Base-by-base conservation (phyloP, 306 rosid genomes). In the Quillaja saponaria region DNA sequence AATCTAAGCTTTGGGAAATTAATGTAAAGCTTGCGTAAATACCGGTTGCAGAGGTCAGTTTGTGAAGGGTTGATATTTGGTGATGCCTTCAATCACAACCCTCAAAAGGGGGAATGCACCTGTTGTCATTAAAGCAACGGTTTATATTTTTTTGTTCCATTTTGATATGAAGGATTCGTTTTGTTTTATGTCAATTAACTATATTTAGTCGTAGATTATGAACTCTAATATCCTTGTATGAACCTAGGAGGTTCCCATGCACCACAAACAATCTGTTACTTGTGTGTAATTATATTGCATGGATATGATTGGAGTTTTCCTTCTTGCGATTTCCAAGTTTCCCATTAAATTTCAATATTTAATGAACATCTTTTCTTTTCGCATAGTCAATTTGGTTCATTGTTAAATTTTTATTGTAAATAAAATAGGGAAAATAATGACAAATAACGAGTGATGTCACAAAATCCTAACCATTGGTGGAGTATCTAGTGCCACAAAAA, bases 81-180 rank as follows among this genome's bases (percentile, higher is more conserved):
- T 11, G 55, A 60, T 17, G 55, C 66, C 87, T 65, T 72, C 65
- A 67, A 69, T 61, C 59, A 38, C 51, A 65, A 68, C 60, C 78
- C 75, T 63, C 60, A 33, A 63, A 74, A 25, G 16, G 65, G 63
- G 80, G 55, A 55, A 40, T 37, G 49, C 66, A 28, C 75, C 9
- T 61, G 66, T 75, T 68, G 68, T 49, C 58, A 33, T 38, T 12
- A 12, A 6, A 42, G 66, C 78, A 75, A 37, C 64, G 13, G 55
- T 19, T 44, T 61, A 47, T 69, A 68, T 61, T 52, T 84, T 79
- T 88, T 87, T 74, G 51, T 47, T 55, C 53, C 46, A 63, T 55
- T 63, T 63, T 54, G 49, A 15, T 51, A 71, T 59, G 72, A 58
- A 38, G 55, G 34, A 85, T 72, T 85, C 80, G 81, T 87, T 67